Base-by-base conservation (phyloP, 148 eudicot genomes). In the Fallopia convolvulus region DNA sequence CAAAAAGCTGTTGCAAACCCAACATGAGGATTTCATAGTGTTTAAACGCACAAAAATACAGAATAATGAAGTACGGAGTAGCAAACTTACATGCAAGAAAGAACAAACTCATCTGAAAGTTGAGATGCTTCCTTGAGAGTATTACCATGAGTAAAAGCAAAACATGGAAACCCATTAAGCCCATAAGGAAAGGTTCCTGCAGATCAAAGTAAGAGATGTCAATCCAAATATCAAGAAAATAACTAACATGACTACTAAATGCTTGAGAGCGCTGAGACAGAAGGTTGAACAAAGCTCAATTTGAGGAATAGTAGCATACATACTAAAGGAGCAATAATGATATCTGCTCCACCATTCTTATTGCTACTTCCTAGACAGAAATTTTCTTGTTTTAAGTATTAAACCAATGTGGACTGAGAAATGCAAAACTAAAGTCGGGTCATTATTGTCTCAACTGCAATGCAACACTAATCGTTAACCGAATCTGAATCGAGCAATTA, bases 91-190 rank as follows among this genome's bases (percentile, higher is more conserved):
- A 82, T 63, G 92, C 89, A 47, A 92, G 85, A 73, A 94, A 90
- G 82, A 94, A 94, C 82, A 94, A 84, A 79, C 84, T 85, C 97
- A 92, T 94, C 82, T 94, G 98, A 53, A 92, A 92, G 83, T 94
- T 90, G 82, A 89, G 74, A 85, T 90, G 90, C 85, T 77, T 88
- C 85, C 95, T 88, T 18, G 95, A 85, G 70, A 88, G 39, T 53
- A 94, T 74, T 68, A 79, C 55, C 36, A 85, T 61, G 61, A 92
- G 75, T 48, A 92, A 82, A 80, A 90, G 79, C 9, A 86, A 9
- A 75, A 83, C 81, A 79, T 94, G 88, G 82, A 94, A 94, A 56
- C 83, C 81, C 83, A 94, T 17, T 83, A 91, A 87, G 79, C 90
- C 74, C 74, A 93, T 85, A 52, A 93, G 78, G 93, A 93, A 93